These are phyloP conservation scores for Penicillium riverlandense DNA, from an alignment of 495 filamentous ascomycete genomes.

Conservation along the genomic window DNA sequence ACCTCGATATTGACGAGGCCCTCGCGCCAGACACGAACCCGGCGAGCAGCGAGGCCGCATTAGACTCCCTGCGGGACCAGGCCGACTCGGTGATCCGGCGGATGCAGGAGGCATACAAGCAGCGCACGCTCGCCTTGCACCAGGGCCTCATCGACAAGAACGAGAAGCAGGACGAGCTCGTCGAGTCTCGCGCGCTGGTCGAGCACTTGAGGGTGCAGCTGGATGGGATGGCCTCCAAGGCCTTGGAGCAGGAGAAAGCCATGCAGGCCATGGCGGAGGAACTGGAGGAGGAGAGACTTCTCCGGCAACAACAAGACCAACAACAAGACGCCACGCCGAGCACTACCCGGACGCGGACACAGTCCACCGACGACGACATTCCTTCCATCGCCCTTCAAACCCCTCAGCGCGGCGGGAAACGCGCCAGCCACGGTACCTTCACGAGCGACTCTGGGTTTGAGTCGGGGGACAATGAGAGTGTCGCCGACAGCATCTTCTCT, in stretches of 20 bases:
- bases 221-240: slow-evolving; percentile 66
- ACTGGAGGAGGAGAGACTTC: slow-evolving; percentile 51
- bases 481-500: slow-evolving; percentile 58
- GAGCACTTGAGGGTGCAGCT: slow-evolving; percentile 65
- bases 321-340: slow-evolving; percentile 22
- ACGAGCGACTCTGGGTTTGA: slow-evolving; percentile 48
- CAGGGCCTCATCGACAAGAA: slow-evolving; percentile 56
- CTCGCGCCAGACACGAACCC: slow-evolving; percentile 50
- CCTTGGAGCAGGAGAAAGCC: slow-evolving; percentile 54
- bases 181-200: slow-evolving; percentile 63
- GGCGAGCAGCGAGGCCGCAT: slow-evolving; percentile 55
- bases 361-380: slow-evolving; percentile 25
- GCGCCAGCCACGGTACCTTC: slow-evolving; percentile 45
- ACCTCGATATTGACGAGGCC: slow-evolving; percentile 54
- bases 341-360: slow-evolving; percentile 27
- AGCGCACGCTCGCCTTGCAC: slow-evolving; percentile 50
- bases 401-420: slow-evolving; percentile 38
- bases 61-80: slow-evolving; percentile 62
- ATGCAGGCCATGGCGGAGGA: slow-evolving; percentile 60
- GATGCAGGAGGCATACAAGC: slow-evolving; percentile 66
- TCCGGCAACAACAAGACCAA: slow-evolving; percentile 47
- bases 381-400: slow-evolving; percentile 50
- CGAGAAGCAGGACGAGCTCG: slow-evolving; percentile 62
- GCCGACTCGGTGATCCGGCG: slow-evolving; percentile 56
- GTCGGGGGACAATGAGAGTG: slow-evolving; percentile 45